A percentile compares a stretch with the other conserved stretches of the same genome.
Conservation (phyloP, 352 stramenopile genomes). For the Phytophthora crassamura region DNA sequence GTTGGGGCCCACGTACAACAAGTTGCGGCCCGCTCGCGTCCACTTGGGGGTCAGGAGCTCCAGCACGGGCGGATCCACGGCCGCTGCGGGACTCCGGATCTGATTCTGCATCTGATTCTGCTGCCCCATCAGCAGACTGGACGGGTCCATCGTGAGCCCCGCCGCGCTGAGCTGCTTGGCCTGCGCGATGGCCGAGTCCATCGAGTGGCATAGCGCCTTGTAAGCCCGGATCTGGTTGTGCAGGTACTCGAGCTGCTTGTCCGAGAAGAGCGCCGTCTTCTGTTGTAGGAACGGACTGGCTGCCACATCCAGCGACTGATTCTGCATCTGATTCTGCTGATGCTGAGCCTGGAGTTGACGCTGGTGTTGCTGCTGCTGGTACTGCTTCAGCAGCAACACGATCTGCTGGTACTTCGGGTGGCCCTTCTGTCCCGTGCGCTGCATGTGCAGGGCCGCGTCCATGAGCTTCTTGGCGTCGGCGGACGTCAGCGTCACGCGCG, state of each 20-base stretch:
- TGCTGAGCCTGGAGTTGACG: slow-evolving; percentile 31
- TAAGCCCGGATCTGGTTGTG: slow-evolving; percentile 89
- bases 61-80: slow-evolving; percentile 20
- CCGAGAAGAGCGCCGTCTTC: slow-evolving; percentile 79
- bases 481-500: slow-evolving; percentile 51
- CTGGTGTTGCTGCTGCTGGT: slow-evolving; percentile 60
- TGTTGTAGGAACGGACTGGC: slow-evolving; percentile 72
- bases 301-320: slow-evolving; percentile 47
- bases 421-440: slow-evolving; percentile 73
- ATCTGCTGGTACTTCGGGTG: slow-evolving; percentile 91
- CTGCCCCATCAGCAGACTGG: slow-evolving; percentile 2
- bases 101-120: neutral
- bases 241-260: slow-evolving; percentile 85
- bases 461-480: slow-evolving; percentile 86
- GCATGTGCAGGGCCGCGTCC: slow-evolving; percentile 84
- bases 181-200: slow-evolving; percentile 67
- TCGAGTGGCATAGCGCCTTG: slow-evolving; percentile 84
- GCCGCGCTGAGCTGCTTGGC: slow-evolving; percentile 30
- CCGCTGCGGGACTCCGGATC: neutral
- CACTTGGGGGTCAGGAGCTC: slow-evolving; percentile 65
- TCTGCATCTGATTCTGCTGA: slow-evolving; percentile 29
- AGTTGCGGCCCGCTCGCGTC: slow-evolving; percentile 56
- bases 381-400: slow-evolving; percentile 75
- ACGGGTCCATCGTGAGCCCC: slow-evolving; percentile 8
- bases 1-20: slow-evolving; percentile 67